A percentile compares a stretch with the other conserved stretches of the same genome.
These are phyloP conservation scores for Starmerella stellata DNA, from an alignment of 805 yeast species.

Conservation along the genomic window DNA sequence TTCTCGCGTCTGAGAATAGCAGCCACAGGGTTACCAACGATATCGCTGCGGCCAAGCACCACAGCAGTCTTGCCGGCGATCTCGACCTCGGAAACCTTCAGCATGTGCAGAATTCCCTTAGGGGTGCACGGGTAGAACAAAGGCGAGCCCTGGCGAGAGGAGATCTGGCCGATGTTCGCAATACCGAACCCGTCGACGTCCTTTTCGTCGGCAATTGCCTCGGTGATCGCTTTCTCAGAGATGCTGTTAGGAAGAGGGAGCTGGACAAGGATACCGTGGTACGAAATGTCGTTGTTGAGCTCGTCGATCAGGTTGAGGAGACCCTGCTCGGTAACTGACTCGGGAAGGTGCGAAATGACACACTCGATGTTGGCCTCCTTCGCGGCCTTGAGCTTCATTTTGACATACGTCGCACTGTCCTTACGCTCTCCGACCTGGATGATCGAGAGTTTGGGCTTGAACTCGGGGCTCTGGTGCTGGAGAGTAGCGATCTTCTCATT, in stretches of 20 bases:
- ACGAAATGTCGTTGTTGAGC: conserved; percentile 55
- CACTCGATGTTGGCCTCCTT: conserved; percentile 62
- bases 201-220: conserved; percentile 60
- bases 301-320: conserved; percentile 37
- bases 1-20: conserved; percentile 60
- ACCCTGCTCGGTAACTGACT: conserved; percentile 40
- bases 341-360: conserved; percentile 45
- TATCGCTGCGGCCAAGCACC: conserved; percentile 87
- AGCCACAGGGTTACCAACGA: conserved; percentile 89
- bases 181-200: conserved; percentile 95
- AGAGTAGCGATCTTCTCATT: conserved; percentile 31
- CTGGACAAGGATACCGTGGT: conserved; percentile 79
- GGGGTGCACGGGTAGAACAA: conserved; percentile 88
- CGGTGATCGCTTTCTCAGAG: conserved; percentile 63
- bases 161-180: conserved; percentile 72
- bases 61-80: conserved; percentile 72
- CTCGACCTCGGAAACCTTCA: conserved; percentile 48
- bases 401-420: conserved; percentile 80
- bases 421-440: conserved; percentile 82
- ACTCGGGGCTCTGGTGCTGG: conserved; percentile 29
- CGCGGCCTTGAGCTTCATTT: conserved; percentile 82
- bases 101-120: conserved; percentile 68
- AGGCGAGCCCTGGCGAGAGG: conserved; percentile 72
- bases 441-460: conserved; percentile 61
- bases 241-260: conserved; percentile 71